Evolutionary conservation across 2,329 filamentous ascomycete genomes (phyloP).

Genomic region (Kalaharituber pfeilii): DNA sequence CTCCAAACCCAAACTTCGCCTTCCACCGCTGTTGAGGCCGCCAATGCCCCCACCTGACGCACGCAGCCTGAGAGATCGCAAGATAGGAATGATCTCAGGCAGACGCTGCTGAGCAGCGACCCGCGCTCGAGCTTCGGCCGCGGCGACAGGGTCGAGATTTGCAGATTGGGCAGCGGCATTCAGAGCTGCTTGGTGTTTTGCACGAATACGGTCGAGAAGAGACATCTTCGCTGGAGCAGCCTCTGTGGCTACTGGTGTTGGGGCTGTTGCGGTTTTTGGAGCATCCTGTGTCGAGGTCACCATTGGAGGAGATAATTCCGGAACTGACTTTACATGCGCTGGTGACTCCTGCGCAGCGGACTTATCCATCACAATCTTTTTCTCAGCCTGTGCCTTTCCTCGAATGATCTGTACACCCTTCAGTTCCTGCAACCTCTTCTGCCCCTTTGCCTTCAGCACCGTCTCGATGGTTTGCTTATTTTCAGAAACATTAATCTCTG

Average conservation of each 20-base stretch:
- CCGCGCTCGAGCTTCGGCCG: constrained; percentile 26
- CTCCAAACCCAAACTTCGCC: constrained; percentile 14
- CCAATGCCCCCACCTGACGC: not conserved
- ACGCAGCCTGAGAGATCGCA: constrained; percentile 7
- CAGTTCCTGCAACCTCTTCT: not conserved
- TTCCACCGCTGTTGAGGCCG: constrained; percentile 3
- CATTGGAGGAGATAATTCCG: not conserved
- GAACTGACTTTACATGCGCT: not conserved
- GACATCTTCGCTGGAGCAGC: constrained; percentile 24
- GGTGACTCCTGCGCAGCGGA: not conserved
- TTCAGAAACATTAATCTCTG: not conserved
- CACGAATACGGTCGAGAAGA: constrained; percentile 35
- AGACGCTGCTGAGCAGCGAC: constrained; percentile 25
- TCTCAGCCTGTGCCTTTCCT: not conserved
- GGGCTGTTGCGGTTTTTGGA: not conserved
- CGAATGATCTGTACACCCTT: not conserved
- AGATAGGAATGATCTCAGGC: constrained; percentile 15
- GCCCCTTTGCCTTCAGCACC: not conserved
- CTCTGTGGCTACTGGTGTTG: not conserved
- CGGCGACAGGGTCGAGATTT: constrained; percentile 25
- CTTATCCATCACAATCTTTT: not conserved
- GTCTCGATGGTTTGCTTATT: not conserved
- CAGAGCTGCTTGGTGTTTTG: constrained; percentile 30
- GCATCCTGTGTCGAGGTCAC: not conserved
- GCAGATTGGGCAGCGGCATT: constrained; percentile 26